Evolutionary conservation across 2,329 filamentous ascomycete species (phyloP).

Genomic region (Fusarium clavum): DNA sequence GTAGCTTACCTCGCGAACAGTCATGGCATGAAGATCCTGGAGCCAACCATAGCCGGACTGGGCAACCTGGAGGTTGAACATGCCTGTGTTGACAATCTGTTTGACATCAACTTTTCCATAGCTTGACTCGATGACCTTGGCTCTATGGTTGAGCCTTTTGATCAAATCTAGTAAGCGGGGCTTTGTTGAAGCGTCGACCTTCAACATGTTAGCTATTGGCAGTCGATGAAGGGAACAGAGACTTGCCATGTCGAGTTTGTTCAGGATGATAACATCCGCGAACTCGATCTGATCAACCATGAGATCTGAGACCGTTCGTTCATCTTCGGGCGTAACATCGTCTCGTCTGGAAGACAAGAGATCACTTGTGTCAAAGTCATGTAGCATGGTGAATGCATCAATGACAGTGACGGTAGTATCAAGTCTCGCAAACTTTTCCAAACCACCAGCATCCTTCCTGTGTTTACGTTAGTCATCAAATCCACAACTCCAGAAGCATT

Average conservation of each 20-base stretch:
- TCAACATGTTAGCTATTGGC: background rate
- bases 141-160: conserved; percentile 72
- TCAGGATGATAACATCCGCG: conserved; percentile 77
- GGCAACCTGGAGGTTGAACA: conserved; percentile 73
- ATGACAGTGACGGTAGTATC: conserved; percentile 80
- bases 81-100: conserved; percentile 73
- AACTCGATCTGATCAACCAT: conserved; percentile 85
- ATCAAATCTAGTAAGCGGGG: conserved; percentile 64
- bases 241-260: conserved; percentile 74
- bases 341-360: conserved; percentile 72
- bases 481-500: accelerated
- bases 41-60: conserved; percentile 76
- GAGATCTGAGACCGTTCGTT: conserved; percentile 78
- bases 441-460: conserved; percentile 67
- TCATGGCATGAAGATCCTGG: conserved; percentile 76
- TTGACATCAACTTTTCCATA: conserved; percentile 70
- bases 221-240: accelerated
- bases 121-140: conserved; percentile 71
- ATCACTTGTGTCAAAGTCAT: conserved; percentile 78
- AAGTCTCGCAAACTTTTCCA: conserved; percentile 73
- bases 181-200: conserved; percentile 56
- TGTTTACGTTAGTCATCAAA: background rate
- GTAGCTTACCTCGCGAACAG: conserved; percentile 63
- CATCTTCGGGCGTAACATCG: conserved; percentile 74
- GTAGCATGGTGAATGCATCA: conserved; percentile 77